Evolutionary conservation across 1,139 yeast species (phyloP).

Genomic region (Wickerhamiella infanticola): DNA sequence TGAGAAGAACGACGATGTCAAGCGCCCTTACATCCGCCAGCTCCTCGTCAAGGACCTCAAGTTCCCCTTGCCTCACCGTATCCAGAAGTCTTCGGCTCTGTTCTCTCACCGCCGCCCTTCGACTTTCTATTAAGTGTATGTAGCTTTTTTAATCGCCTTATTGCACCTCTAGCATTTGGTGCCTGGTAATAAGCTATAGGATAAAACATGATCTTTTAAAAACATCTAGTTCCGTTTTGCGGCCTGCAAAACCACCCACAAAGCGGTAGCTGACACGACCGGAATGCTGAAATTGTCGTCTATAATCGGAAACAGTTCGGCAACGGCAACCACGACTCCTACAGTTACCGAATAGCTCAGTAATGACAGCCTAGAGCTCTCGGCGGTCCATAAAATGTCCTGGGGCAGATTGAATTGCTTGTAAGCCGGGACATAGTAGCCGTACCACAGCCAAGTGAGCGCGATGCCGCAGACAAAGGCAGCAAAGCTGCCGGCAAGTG

Average conservation of each 20-base stretch:
- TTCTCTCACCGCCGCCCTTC: slow-evolving; percentile 90
- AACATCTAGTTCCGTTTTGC: slow-evolving; percentile 7
- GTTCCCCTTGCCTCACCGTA: slow-evolving; percentile 99
- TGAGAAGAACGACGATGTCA: slow-evolving; percentile 93
- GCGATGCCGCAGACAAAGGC: slow-evolving; percentile 63
- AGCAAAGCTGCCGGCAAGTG: slow-evolving; percentile 79
- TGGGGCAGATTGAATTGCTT: slow-evolving; percentile 35
- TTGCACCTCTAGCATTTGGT: neutral
- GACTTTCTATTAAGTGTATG: slow-evolving; percentile 65
- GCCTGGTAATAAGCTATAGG: neutral
- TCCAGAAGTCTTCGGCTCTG: slow-evolving; percentile 76
- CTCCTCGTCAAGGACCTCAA: slow-evolving; percentile 89
- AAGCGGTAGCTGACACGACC: slow-evolving; percentile 53
- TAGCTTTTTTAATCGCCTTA: neutral
- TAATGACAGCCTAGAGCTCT: slow-evolving; percentile 40
- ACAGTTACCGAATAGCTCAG: slow-evolving; percentile 18
- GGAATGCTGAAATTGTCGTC: slow-evolving; percentile 96
- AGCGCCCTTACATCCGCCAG: slow-evolving; percentile 99
- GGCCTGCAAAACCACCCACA: slow-evolving; percentile 31
- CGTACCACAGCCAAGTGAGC: slow-evolving; percentile 54
- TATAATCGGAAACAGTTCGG: slow-evolving; percentile 24
- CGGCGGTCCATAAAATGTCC: slow-evolving; percentile 48
- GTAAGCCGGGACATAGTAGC: slow-evolving; percentile 49
- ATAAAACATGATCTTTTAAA: neutral
- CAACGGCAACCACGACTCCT: slow-evolving; percentile 13